Conservation (phyloP, 352 stramenopile genomes). For the Globisporangium splendens region DNA sequence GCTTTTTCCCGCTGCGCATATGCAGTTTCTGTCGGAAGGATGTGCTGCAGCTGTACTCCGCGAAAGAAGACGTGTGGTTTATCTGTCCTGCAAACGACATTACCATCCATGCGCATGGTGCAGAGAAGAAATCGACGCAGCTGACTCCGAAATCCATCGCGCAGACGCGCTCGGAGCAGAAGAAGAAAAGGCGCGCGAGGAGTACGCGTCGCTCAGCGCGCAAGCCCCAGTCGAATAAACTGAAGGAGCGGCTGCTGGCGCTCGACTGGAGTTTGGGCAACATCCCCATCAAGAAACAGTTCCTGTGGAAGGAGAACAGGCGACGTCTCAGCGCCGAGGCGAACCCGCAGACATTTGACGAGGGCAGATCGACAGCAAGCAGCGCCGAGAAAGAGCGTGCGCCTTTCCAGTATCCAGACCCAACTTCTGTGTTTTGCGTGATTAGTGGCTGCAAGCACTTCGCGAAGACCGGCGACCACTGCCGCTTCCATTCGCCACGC, state of each 20-base stretch:
- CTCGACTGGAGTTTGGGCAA: constrained; percentile 70
- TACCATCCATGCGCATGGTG: constrained; percentile 16
- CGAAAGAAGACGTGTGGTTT: constrained; percentile 59
- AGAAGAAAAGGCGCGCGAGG: background rate
- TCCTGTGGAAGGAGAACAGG: constrained; percentile 63
- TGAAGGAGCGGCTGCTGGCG: constrained; percentile 47
- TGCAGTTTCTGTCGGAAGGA: constrained; percentile 51
- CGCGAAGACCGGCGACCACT: constrained; percentile 59
- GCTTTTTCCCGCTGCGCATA: constrained; percentile 34
- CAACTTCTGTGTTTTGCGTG: constrained; percentile 43
- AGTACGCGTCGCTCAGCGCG: constrained; percentile 5
- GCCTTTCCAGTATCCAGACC: constrained; percentile 25
- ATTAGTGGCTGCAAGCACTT: constrained; percentile 38
- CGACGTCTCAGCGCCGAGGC: constrained; percentile 43
- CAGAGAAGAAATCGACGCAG: constrained; percentile 19
- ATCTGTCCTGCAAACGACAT: constrained; percentile 33
- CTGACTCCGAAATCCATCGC: too few relatives aligned
- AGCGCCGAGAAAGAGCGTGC: background rate
- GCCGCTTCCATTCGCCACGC: constrained; percentile 50
- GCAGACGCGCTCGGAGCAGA: background rate
- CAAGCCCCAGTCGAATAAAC: constrained; percentile 26
- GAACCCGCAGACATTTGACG: constrained; percentile 8
- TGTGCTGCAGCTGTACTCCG: constrained; percentile 38
- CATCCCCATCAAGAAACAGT: constrained; percentile 35
- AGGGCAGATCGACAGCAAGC: constrained; percentile 10